Conservation (phyloP, 495 filamentous ascomycete species). For the Talaromyces nanjingensis region DNA sequence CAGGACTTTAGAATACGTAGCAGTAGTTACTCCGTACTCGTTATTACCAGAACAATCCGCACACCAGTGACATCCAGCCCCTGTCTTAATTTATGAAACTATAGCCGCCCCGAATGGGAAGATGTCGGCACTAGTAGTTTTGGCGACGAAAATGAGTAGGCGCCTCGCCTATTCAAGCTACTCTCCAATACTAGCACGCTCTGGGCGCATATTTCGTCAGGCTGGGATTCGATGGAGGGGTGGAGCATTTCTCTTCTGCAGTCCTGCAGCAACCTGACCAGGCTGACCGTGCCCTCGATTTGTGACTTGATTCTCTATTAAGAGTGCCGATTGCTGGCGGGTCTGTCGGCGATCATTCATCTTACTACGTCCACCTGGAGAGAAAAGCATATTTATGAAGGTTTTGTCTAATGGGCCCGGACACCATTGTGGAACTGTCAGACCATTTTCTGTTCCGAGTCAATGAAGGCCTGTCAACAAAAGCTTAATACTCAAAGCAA, state of each 20-base stretch:
- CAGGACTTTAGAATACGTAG: not conserved
- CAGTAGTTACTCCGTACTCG: no score
- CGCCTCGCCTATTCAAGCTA: not conserved
- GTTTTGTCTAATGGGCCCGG: not conserved
- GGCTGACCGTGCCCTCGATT: not conserved
- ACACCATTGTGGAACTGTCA: not conserved
- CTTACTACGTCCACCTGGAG: not conserved
- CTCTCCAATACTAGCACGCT: not conserved
- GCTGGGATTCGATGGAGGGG: not conserved
- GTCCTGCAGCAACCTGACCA: not conserved
- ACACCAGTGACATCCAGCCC: not conserved
- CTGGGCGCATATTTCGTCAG: not conserved
- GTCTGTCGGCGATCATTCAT: not conserved
- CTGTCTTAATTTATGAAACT: not conserved
- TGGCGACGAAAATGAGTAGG: not conserved
- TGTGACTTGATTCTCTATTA: not conserved
- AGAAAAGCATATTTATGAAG: not conserved
- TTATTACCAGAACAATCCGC: no score
- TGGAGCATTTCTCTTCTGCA: not conserved
- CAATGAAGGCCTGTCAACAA: not conserved
- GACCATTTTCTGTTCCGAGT: not conserved
- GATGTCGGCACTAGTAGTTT: not conserved
- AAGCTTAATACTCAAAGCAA: not conserved
- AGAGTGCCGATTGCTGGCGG: not conserved
- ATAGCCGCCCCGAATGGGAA: not conserved